Evolutionary conservation across 345 rosid species (phyloP), one percentile per base, ranked within the genome.

Genomic region (Combretum micranthum): DNA sequence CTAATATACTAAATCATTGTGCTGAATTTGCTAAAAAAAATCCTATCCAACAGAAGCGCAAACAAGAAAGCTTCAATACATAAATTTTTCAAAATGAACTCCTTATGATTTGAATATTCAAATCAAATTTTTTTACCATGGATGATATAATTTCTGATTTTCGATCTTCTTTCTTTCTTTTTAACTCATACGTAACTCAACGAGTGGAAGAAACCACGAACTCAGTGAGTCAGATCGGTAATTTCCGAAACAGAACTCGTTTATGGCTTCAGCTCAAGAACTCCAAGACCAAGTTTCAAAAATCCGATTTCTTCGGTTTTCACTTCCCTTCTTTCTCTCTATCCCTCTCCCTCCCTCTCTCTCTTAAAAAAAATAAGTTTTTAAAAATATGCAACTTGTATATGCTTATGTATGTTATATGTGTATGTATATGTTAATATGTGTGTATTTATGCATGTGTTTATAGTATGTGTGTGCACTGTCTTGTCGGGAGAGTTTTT

Each of bases 91-190:
- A 32, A 32, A 32, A 32, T 32, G 9, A 4, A 32, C 9, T 32
- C 39, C 9, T 32, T 7, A 32, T 7, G 1, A 55, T 50, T 56
- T 16, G 20, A 53, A 12, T 42, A 13, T 32, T 44, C 47, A 47
- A 21, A 21, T 11, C 42, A 59, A 62, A 42, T 32, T 32, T 25
- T 25, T 32, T 59, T 68, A 81, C 86, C 86, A 81, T 77, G 62
- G 71, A 46, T 21, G n/a, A 5, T 15, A 16, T 17, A 7, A 32
- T 32, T 32, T 7, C 39, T 32, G 39, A 7, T 32, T 32, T 11
- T 15, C 57, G 23, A 56, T 51, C 44, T 45, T 25, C 63, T 54
- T 47, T 64, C 59, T 73, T 32, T 47, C 4, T 8, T 55, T n/a
- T 43, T n/a, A n/a, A n/a, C n/a, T n/a, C n/a, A n/a, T n/a, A n/a